Base-by-base conservation (phyloP, 371 early-diverging fungal genomes). In the Apophysomyces trapeziformis region DNA sequence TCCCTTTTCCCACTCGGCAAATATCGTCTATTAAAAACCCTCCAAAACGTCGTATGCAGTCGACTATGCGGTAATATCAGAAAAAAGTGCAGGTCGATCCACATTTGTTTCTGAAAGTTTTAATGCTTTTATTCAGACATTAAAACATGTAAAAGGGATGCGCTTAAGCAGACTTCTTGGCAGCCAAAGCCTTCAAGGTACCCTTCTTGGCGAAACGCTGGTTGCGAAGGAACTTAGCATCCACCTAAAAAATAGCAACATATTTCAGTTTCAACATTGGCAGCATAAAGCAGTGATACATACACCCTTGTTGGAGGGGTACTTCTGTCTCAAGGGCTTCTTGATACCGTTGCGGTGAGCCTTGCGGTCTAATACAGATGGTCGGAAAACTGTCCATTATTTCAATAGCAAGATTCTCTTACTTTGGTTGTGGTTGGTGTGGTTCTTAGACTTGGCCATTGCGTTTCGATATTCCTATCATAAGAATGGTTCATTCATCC, bases 381-480 rank as follows among this genome's bases (percentile, higher is more conserved):
- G 16, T 8, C 41, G 18, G 46, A 46, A 50, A 26, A 35, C 18
- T 7, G 21, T 37, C 26, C n/a, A 67, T 61, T 37, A 57, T 45
- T 26, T 47, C 8, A 35, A 45, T 11, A 16, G 43, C 14, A 13
- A 47, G 45, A 18, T 44, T 32, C 26, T 76, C 84, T 70, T 87
- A 87, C 87, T 97, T 88, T 99, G 99, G 94, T 99, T 99, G 94
- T 98, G 97, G 92, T 99, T 99, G 87, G 99, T 99, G 92, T 99
- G 99, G 92, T 99, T 99, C 96, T 98, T 97, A 68, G 94, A 93
- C 92, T 97, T 97, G 85, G 97, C 85, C 96, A 96, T 95, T 75
- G 75, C 74, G 72, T 68, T 65, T 61, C 57, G 37, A 64, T 66
- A 61, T 60, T 46, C 60, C 64, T 69, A 57, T 37, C 38, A 44